Conservation (phyloP, 176 grass and related monocot species). For the Triticum urartu region DNA sequence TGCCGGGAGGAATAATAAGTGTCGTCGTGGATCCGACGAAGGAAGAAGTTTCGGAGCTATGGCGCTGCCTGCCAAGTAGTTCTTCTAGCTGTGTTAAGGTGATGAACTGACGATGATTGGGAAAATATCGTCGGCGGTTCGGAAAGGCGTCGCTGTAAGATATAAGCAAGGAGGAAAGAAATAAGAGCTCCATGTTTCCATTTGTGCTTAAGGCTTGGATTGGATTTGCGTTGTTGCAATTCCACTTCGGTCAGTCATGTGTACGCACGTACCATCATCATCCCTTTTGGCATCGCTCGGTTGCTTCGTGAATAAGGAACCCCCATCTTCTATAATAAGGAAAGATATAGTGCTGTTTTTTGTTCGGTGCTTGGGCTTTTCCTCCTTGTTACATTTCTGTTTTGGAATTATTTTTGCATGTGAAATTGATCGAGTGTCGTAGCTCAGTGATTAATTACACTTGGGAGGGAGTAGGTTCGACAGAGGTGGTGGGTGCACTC, state of each 20-base stretch:
- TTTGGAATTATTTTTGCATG: neutral
- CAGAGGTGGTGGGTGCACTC: constrained; percentile 21
- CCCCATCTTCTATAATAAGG: neutral
- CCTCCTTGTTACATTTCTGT: neutral
- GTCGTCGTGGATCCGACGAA: neutral
- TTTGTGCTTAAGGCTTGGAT: neutral
- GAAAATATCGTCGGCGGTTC: constrained; percentile 16
- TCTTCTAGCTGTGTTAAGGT: neutral
- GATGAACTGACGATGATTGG: neutral
- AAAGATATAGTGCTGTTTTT: neutral
- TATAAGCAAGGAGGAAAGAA: constrained; percentile 6
- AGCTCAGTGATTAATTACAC: neutral
- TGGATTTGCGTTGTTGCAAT: neutral
- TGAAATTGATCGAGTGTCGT: neutral
- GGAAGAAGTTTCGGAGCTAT: neutral
- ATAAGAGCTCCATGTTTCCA: constrained; percentile 40
- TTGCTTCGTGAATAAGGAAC: constrained; percentile 37
- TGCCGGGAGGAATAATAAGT: neutral
- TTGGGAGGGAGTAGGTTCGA: neutral
- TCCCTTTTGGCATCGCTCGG: neutral
- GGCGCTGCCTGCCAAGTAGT: neutral
- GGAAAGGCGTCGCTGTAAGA: constrained; percentile 18
- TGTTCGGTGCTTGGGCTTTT: neutral
- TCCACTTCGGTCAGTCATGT: neutral
- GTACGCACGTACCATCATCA: no score